Evolutionary conservation across 2,329 filamentous ascomycete genomes (phyloP).

Genomic region (Scedosporium apiospermum): DNA sequence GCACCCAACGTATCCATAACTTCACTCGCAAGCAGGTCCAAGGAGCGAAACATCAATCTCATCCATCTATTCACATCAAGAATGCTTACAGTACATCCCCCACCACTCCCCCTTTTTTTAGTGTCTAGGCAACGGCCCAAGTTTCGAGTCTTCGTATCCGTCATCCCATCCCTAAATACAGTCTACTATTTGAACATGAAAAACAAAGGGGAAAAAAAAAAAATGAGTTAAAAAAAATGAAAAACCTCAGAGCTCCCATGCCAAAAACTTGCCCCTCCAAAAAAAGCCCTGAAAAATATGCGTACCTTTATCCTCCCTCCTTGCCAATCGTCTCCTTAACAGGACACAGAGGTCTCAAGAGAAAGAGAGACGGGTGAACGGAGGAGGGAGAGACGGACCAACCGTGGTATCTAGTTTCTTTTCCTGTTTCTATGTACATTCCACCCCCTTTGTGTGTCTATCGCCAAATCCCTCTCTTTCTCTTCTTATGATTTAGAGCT

Average conservation of each 20-base stretch:
- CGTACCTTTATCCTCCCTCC: not conserved
- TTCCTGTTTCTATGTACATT: not conserved
- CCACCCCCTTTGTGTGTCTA: not conserved
- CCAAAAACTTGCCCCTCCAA: not conserved
- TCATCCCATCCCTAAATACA: not conserved
- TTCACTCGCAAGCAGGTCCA: no score
- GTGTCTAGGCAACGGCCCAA: not conserved
- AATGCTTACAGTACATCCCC: not conserved
- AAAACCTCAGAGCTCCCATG: not conserved
- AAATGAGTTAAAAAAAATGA: not conserved
- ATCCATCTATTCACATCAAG: not conserved
- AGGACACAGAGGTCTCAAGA: no score
- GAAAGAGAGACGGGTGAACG: no score
- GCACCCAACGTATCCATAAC: no score
- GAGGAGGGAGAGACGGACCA: not conserved
- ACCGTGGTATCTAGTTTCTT: not conserved
- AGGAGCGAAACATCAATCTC: not conserved
- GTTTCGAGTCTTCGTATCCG: not conserved
- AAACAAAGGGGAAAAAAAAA: not conserved
- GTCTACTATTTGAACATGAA: not conserved
- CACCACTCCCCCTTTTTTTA: not conserved
- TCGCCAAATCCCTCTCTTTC: not conserved
- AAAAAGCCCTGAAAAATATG: not conserved
- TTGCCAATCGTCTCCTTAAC: no score
- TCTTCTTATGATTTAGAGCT: conserved; percentile 34